Evolutionary conservation across 2,329 filamentous ascomycete species (phyloP), one percentile per base, ranked within the genome.

Genomic region (Falciphora oryzae): DNA sequence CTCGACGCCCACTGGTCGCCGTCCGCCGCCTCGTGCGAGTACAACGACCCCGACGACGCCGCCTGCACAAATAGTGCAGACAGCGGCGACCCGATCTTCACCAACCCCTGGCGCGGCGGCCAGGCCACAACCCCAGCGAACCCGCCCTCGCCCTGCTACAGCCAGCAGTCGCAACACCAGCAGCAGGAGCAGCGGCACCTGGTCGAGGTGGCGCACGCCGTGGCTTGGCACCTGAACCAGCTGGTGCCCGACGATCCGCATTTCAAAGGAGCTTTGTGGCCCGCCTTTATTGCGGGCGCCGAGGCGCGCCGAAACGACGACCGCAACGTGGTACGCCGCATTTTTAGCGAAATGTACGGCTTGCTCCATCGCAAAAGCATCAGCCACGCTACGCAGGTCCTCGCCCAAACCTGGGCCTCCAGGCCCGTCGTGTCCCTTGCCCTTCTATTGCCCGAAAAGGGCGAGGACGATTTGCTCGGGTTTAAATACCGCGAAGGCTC

Each of bases 201-300:
- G n/a, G 59, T 61, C 29, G 16, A 44, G 38, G 38, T 44, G 13
- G 38, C 38, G 14, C 38, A 44, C 38, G 6, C 38, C 3, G 32
- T 29, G 29, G 59, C 59, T 7, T n/a, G 56, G 38, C 65, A 66
- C 31, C 63, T 67, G 28, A 38, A 59, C 16, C 59, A 66, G 10
- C 65, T 67, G 13, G 38, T 56, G n/a, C 32, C 63, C 11, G 59
- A 32, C 6, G 66, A 67, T 56, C 32, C 59, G 22, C 66, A 67
- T 38, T 66, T 67, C 63, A 67, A 67, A n/a, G 61, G 66, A 22
- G 60, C 65, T 18, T 57, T 66, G 31, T 67, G 66, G 66, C 63
- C 66, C 3, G 61, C 63, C 29, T 67, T 67, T 18, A 25, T 67
- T 13, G 25, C 65, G 1, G 66, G 65, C 8, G 65, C 65, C 13